phyloP scores from a whole-genome alignment of 352 stramenopile species.

The Aphanomyces cochlioides region DNA sequence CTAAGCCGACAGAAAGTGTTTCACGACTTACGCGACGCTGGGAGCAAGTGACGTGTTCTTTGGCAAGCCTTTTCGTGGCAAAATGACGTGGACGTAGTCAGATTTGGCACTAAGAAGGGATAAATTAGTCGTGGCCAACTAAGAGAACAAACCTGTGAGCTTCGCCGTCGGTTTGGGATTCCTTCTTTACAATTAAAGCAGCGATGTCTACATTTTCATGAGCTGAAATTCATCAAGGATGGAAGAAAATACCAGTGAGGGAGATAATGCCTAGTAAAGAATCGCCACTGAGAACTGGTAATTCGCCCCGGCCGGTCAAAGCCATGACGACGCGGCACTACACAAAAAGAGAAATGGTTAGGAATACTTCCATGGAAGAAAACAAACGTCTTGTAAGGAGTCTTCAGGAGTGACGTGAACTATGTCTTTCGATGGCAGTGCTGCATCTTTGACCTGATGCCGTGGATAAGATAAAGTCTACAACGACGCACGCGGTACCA shows the following conservation, averaged over 20 bases:
- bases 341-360: not conserved
- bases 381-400: constrained; percentile 63
- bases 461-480: not conserved
- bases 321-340: constrained; percentile 78
- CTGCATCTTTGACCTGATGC: constrained; percentile 52
- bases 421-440: constrained; percentile 65
- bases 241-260: constrained; percentile 42
- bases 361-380: not conserved
- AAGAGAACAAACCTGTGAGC: constrained; percentile 17
- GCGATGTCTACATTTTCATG: constrained; percentile 18
- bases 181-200: constrained; percentile 9
- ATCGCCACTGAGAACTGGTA: constrained; percentile 62
- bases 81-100: constrained; percentile 85
- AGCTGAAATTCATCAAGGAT: not conserved
- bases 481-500: not conserved
- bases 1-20: not conserved
- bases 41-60: constrained; percentile 56
- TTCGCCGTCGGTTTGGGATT: constrained; percentile 24
- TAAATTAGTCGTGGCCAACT: constrained; percentile 25
- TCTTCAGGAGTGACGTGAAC: constrained; percentile 72
- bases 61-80: constrained; percentile 72
- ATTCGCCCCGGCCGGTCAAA: constrained; percentile 57
- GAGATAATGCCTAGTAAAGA: constrained; percentile 76
- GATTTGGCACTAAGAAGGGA: constrained; percentile 71
- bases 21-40: constrained; percentile 24